These are phyloP conservation scores for Ramaria sp. DNA, from an alignment of 768 basidiomycete genomes.

Conservation along the genomic window DNA sequence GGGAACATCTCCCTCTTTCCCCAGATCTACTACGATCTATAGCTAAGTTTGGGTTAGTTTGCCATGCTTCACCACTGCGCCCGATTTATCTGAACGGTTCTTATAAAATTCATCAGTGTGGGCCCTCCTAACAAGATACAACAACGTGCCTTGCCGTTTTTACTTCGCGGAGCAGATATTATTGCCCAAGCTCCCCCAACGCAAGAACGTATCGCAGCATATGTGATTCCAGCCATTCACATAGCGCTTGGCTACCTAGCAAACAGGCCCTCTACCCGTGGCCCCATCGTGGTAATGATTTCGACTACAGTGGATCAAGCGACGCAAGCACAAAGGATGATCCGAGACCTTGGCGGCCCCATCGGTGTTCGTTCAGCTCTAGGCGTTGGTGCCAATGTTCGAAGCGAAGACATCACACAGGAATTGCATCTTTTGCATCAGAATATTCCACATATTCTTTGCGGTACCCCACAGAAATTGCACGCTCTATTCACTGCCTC, in stretches of 20 bases:
- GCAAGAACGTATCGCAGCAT: constrained; percentile 95
- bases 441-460: constrained; percentile 90
- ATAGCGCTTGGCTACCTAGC: constrained; percentile 59
- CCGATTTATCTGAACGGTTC: not conserved
- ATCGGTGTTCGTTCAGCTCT: constrained; percentile 88
- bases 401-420: constrained; percentile 51
- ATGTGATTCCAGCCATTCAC: constrained; percentile 86
- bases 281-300: constrained; percentile 85
- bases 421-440: constrained; percentile 80
- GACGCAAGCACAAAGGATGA: constrained; percentile 92
- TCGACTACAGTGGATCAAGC: constrained; percentile 99
- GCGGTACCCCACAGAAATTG: constrained; percentile 94
- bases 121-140: constrained; percentile 99
- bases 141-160: constrained; percentile 90
- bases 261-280: constrained; percentile 50
- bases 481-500: constrained; percentile 81
- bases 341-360: constrained; percentile 85
- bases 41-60: constrained; percentile 82
- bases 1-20: constrained; percentile 84
- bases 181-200: constrained; percentile 99
- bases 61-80: constrained; percentile 1
- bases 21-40: constrained; percentile 84
- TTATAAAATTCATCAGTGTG: constrained; percentile 44
- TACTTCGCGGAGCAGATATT: constrained; percentile 88
- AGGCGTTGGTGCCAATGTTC: constrained; percentile 67